Percentiles rank a stretch among this genome's conserved stretches.
phyloP scores from a whole-genome alignment of 164 flowering plant species.

The Aristolochia contorta region DNA sequence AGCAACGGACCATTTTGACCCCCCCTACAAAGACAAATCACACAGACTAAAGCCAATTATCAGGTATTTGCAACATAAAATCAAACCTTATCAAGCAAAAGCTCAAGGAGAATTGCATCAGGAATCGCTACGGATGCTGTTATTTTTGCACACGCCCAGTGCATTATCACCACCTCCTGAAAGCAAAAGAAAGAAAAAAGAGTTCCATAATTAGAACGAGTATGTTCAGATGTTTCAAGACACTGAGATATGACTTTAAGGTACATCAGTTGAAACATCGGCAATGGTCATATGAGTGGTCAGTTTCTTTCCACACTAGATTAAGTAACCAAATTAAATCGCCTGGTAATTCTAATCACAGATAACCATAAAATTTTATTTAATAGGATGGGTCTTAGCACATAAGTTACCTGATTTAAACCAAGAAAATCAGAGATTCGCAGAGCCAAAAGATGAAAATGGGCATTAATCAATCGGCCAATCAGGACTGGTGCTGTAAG shows the following conservation, averaged over 20 bases:
- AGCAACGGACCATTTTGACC: no score
- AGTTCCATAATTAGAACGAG: neutral
- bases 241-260: no score
- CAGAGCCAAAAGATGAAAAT: constrained; percentile 78
- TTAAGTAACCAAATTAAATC: no score
- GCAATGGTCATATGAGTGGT: no score
- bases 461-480: constrained; percentile 84
- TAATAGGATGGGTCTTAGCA: no score
- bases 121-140: constrained; percentile 67
- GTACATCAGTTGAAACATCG: no score
- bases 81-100: constrained; percentile 83
- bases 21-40: no score
- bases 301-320: no score
- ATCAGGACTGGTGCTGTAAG: constrained; percentile 86
- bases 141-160: constrained; percentile 95
- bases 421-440: constrained; percentile 80
- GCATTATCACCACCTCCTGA: constrained; percentile 96
- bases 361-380: no score
- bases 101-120: constrained; percentile 72
- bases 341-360: no score
- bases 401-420: constrained; percentile 43
- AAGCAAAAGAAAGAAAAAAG: constrained; percentile 4
- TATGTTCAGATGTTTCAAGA: no score
- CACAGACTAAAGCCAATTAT: no score
- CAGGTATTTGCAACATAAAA: neutral